Evolutionary conservation across 2,329 filamentous ascomycete species (phyloP).

Genomic region (Fusarium brachygibbosum): DNA sequence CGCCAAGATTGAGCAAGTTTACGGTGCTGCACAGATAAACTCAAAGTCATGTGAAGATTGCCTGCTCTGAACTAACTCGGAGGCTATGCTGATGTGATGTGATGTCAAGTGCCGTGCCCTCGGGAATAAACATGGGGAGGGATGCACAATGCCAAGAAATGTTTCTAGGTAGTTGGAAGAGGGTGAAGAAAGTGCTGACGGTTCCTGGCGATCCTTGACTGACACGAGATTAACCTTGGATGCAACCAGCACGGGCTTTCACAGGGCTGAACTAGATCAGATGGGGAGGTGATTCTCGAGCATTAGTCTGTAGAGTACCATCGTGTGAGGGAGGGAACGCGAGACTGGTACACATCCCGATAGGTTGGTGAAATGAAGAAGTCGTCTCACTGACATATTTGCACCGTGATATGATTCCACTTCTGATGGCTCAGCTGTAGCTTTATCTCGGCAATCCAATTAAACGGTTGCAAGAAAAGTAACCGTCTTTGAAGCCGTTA

Average conservation of each 20-base stretch:
- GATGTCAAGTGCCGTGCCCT: background rate
- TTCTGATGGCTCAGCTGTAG: too few relatives aligned
- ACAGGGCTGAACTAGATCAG: slow-evolving; percentile 20
- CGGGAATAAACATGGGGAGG: slow-evolving; percentile 16
- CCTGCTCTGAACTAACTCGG: background rate
- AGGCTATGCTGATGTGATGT: background rate
- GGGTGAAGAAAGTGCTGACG: background rate
- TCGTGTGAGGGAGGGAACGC: background rate
- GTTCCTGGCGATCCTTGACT: slow-evolving; percentile 22
- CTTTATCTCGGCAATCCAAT: too few relatives aligned
- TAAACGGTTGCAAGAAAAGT: too few relatives aligned
- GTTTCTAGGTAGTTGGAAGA: background rate
- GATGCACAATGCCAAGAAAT: background rate
- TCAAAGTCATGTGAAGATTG: background rate
- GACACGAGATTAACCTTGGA: background rate
- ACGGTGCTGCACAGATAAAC: too few relatives aligned
- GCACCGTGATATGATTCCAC: background rate
- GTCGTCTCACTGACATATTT: background rate
- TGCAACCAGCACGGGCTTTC: slow-evolving; percentile 14
- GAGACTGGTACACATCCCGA: too few relatives aligned
- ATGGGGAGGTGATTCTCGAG: slow-evolving; percentile 1
- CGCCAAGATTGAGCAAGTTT: background rate
- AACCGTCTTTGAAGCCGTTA: background rate
- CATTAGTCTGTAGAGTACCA: background rate
- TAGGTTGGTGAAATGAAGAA: background rate